Percentiles rank a stretch among this genome's conserved stretches.
Evolutionary conservation across 139 green algal genomes (phyloP).

Genomic region (Coelastrella sp.): DNA sequence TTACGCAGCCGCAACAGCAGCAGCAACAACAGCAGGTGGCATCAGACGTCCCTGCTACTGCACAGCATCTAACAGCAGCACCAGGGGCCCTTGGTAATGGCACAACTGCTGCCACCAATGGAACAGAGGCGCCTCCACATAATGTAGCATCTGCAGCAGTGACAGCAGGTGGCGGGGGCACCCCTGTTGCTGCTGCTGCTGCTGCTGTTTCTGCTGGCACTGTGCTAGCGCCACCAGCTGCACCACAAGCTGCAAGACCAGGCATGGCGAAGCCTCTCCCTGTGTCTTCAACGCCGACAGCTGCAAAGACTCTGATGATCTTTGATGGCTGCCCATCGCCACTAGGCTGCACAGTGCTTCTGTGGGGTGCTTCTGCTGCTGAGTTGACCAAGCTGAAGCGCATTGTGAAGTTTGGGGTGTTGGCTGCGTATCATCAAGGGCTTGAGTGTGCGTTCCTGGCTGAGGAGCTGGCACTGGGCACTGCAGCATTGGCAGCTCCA

Average conservation of each 20-base stretch:
- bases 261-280: background rate
- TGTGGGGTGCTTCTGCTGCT: constrained; percentile 57
- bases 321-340: constrained; percentile 78
- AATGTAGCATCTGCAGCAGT: too few species aligned
- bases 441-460: constrained; percentile 78
- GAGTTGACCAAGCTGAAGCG: constrained; percentile 69
- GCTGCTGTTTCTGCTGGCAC: constrained; percentile 5
- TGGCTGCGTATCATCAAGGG: constrained; percentile 72
- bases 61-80: background rate
- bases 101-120: too few species aligned
- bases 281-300: constrained; percentile 15
- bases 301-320: constrained; percentile 72
- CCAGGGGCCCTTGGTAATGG: background rate
- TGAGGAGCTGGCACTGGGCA: constrained; percentile 64
- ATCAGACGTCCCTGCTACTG: too few species aligned
- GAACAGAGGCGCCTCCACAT: too few species aligned
- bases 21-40: background rate
- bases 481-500: constrained; percentile 31
- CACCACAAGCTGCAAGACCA: background rate
- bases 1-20: constrained; percentile 11
- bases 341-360: constrained; percentile 82
- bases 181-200: background rate
- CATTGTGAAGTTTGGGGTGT: constrained; percentile 70
- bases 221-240: background rate
- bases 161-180: background rate